These are phyloP conservation scores for Telfairia occidentalis DNA, from an alignment of 331 rosid species.

Conservation along the genomic window DNA sequence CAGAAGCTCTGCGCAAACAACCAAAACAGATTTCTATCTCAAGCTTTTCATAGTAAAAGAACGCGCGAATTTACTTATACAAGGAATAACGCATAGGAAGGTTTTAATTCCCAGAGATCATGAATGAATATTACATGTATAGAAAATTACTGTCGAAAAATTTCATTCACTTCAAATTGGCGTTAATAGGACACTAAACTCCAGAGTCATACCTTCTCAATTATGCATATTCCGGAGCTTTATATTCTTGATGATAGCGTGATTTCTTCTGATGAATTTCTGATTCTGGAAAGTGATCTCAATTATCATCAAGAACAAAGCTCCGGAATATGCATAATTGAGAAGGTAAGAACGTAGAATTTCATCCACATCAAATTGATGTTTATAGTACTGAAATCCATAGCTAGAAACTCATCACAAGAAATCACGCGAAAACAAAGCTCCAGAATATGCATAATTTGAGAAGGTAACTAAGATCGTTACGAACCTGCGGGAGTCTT, in stretches of 20 bases:
- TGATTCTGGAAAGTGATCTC: too few species aligned
- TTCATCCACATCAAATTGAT: not conserved
- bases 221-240: not conserved
- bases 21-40: not conserved
- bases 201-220: not conserved
- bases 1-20: slow-evolving; percentile 11
- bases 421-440: not conserved
- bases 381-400: not conserved
- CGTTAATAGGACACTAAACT: not conserved
- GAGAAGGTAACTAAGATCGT: not conserved
- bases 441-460: not conserved
- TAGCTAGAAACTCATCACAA: not conserved
- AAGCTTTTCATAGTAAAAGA: not conserved
- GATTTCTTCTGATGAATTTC: too few species aligned
- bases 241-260: not conserved
- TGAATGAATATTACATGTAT: not conserved
- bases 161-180: not conserved
- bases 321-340: not conserved
- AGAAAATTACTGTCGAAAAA: not conserved
- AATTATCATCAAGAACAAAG: not conserved
- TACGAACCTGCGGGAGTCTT: slow-evolving; percentile 89
- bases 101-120: not conserved
- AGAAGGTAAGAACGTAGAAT: not conserved
- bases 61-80: not conserved
- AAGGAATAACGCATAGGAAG: not conserved